Evolutionary conservation across 352 stramenopile species (phyloP), one percentile per base, ranked within the genome.

Genomic region (Pythium aristosporum): DNA sequence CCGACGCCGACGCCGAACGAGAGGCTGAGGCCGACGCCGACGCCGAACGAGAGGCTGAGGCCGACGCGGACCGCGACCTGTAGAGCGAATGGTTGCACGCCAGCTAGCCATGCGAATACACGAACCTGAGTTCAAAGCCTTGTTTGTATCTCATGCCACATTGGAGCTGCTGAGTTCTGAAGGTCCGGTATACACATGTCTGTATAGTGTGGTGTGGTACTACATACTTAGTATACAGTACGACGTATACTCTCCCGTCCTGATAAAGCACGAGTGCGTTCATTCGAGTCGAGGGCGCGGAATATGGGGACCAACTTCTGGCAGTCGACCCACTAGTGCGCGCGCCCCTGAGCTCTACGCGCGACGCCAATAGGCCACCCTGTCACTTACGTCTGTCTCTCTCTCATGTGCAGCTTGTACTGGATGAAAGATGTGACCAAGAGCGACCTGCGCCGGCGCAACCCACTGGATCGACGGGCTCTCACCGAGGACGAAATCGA

Each of bases 271-370:
- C n/a, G 34, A 30, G 25, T 30, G 25, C 5, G 25, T 30, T 30
- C 25, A 30, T 30, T 30, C 25, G 5, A 47, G 9, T 20, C 9
- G 2, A 53, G 5, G 25, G 21, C 41, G 16, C 30, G 53, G n/a
- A 72, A 30, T 23, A 96, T 96, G 87, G 85, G 76, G 68, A 91
- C 80, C 73, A 96, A 94, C 75, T 96, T 96, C 69, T 96, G 87
- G 87, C 87, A 96, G 64, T 96, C 87, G 60, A 94, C 87, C 46
- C 87, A 96, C 71, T 96, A 94, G 87, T 96, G 79, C 61, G 83
- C 10, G 28, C 13, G 12, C 0, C 30, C 25, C 28, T 6, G 20
- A 7, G 25, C 23, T 32, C 18, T 36, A 58, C 3, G 12, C 37
- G 41, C 16, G 13, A 10, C 39, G 8, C 37, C 18, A 13, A n/a